Base-by-base conservation (phyloP, 768 basidiomycete species). In the Phlebiopsis gigantea region DNA sequence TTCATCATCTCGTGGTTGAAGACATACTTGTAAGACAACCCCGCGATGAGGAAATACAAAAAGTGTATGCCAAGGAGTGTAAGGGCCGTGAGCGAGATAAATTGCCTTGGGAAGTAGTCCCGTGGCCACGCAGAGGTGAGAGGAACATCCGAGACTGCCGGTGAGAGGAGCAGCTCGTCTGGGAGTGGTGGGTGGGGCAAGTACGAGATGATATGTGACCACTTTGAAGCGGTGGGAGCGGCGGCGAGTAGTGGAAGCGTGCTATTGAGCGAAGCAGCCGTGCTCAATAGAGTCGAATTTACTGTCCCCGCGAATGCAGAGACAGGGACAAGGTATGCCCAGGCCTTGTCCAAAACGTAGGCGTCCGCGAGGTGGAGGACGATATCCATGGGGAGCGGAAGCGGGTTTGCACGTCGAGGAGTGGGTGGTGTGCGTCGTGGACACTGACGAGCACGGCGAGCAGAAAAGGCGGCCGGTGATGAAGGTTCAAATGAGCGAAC, bases 1-100 rank as follows among this genome's bases (percentile, higher is more conserved):
- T 80, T 78, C 87, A 90, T 95, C 93, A 89, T 97, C 21, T 88
- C 89, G 66, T 89, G 88, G 73, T 98, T 93, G 81, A 98, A 99
- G 55, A 98, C 83, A 72, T 79, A 85, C 44, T 72, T 72, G 73
- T 92, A 99, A 2, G 93, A 93, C 24, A 90, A 71, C 43, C 79
- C 75, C n/a, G 93, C 94, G 63, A 98, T 88, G 24, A 87, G 51
- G 72, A 97, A 94, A 72, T 99, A 99, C 46, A 99, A 79, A 48
- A 85, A 22, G 63, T 88, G 81, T 57, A 96, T 90, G 58, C 94
- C 94, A 57, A 92, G 63, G 53, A 90, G 71, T 1, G 93, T 95
- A 61, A 98, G 66, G 24, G 76, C 68, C 60, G 72, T 70, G 57
- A 98, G 74, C 0, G 93, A 94, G 28, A 88, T 21, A 4, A 88